phyloP scores from a whole-genome alignment of 225 moss, liverwort and hornwort genomes.

The Takakia lepidozioides region DNA sequence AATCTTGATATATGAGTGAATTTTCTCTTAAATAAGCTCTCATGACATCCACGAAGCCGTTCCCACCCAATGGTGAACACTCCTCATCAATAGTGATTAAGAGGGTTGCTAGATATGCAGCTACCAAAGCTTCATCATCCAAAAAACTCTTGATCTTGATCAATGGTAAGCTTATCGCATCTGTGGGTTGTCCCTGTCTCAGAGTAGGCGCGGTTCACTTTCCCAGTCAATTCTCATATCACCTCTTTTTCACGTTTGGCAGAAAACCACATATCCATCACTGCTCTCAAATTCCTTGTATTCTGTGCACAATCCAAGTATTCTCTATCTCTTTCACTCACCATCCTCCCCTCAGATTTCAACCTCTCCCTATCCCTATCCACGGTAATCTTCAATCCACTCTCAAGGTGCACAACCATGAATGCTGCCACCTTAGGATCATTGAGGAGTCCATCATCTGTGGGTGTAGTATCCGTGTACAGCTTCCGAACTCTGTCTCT shows the following conservation, averaged over 20 bases:
- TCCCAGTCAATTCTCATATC: background rate
- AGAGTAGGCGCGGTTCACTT: background rate
- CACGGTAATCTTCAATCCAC: background rate
- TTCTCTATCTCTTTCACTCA: background rate
- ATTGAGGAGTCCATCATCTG: background rate
- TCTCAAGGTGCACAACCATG: background rate
- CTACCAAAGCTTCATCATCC: background rate
- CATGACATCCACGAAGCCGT: background rate
- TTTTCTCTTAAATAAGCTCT: background rate
- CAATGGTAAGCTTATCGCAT: background rate
- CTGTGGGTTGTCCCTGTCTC: background rate
- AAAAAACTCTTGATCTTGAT: background rate
- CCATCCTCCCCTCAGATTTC: background rate
- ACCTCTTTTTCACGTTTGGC: background rate
- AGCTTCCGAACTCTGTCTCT: background rate
- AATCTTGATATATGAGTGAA: background rate
- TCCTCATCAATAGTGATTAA: too few relatives aligned
- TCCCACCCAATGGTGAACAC: background rate
- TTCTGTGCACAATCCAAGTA: background rate
- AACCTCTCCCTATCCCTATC: background rate
- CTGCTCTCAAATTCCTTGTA: background rate
- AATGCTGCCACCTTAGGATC: background rate
- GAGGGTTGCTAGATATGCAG: background rate
- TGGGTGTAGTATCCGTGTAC: too few relatives aligned
- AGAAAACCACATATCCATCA: background rate